These are phyloP conservation scores for Gonapodya prolifera DNA, from an alignment of 192 early-diverging fungal species.

Conservation along the genomic window DNA sequence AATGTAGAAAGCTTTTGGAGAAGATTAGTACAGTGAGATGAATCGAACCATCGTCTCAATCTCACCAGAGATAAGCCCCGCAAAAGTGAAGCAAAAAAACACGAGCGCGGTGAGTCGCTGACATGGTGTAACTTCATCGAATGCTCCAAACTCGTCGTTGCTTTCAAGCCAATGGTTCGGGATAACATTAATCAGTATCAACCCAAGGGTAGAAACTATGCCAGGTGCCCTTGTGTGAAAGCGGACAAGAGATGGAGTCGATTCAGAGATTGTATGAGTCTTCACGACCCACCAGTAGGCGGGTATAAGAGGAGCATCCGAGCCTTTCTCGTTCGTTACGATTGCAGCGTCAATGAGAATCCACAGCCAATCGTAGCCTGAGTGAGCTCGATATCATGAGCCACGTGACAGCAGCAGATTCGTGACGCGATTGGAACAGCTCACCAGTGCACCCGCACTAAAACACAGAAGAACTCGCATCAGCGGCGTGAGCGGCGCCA, in stretches of 20 bases:
- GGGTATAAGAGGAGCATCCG: neutral
- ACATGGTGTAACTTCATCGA: neutral
- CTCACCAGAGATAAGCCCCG: neutral
- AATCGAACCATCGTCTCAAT: too few species aligned
- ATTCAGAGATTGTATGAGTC: neutral
- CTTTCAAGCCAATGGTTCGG: neutral
- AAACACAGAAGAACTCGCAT: neutral
- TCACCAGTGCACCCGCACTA: neutral
- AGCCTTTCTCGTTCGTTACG: neutral
- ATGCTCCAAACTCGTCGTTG: neutral
- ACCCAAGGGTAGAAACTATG: neutral
- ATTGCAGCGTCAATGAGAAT: neutral
- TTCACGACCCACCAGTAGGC: neutral
- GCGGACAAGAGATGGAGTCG: neutral
- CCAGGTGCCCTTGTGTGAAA: neutral
- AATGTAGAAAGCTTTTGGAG: neutral
- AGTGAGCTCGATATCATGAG: neutral
- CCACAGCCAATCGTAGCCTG: neutral
- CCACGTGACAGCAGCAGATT: too few species aligned
- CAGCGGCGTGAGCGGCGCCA: neutral
- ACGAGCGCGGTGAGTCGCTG: neutral
- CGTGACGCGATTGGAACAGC: neutral
- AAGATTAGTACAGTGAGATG: too few species aligned
- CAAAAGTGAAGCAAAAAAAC: neutral
- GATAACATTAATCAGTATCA: neutral